Evolutionary conservation across 495 filamentous ascomycete genomes (phyloP).

Genomic region (Trichoderma erinaceum): DNA sequence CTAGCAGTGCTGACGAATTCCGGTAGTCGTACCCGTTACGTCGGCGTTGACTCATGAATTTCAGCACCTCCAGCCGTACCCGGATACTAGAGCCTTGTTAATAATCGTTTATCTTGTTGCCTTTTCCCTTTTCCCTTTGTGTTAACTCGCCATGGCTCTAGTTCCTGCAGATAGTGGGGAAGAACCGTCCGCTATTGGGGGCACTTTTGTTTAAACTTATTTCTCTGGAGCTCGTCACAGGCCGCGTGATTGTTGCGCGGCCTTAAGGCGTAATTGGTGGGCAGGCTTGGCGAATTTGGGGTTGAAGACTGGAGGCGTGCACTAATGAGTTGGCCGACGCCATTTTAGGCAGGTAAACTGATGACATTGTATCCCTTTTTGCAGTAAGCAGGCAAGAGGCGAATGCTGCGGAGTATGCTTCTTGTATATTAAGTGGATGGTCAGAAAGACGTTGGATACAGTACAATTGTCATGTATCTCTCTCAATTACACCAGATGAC

Average conservation of each 20-base stretch:
- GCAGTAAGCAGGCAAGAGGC: no score
- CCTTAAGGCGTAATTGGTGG: neutral
- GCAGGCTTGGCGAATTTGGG: neutral
- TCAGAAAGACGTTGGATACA: no score
- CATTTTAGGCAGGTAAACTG: neutral
- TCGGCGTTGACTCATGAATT: neutral
- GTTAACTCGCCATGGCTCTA: neutral
- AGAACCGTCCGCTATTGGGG: neutral
- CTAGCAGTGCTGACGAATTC: neutral
- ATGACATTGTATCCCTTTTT: neutral
- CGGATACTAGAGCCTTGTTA: neutral
- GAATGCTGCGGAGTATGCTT: no score
- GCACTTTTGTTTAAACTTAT: neutral
- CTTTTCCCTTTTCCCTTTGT: no score
- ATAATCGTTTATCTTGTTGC: neutral
- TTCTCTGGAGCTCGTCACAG: neutral
- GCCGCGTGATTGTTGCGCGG: slow-evolving; percentile 1
- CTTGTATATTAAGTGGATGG: no score
- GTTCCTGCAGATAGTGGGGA: neutral
- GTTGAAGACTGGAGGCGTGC: neutral
- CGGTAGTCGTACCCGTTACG: slow-evolving; percentile 1
- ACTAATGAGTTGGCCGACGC: neutral
- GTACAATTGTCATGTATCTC: no score
- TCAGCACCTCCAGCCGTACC: neutral
- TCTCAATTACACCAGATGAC: no score